phyloP scores from a whole-genome alignment of 148 eudicot species.

The Persicaria maculosa region DNA sequence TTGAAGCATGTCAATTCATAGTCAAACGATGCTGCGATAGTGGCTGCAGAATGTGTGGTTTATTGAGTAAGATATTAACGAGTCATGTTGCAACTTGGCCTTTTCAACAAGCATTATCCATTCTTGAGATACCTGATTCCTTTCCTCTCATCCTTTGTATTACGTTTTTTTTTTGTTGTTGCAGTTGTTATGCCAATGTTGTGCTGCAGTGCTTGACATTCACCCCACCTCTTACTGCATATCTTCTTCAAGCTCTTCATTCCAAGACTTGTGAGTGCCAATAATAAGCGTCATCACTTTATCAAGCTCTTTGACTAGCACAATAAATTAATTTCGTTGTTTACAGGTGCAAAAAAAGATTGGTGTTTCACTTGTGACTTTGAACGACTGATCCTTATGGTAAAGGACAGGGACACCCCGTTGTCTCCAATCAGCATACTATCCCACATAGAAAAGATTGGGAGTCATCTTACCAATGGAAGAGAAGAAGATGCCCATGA shows the following conservation, averaged over 20 bases:
- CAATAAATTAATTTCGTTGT: not conserved
- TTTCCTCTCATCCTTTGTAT: not conserved
- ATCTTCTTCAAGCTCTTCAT: slow-evolving; percentile 78
- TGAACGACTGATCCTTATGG: slow-evolving; percentile 49
- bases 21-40: not conserved
- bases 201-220: slow-evolving; percentile 86
- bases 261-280: slow-evolving; percentile 59
- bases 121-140: not conserved
- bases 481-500: slow-evolving; percentile 94
- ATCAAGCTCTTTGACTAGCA: slow-evolving; percentile 5
- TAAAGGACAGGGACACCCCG: slow-evolving; percentile 45
- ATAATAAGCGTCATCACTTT: not conserved
- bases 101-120: not conserved
- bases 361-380: slow-evolving; percentile 93
- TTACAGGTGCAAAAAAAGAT: slow-evolving; percentile 48
- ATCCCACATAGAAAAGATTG: slow-evolving; percentile 56
- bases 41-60: not conserved
- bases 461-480: slow-evolving; percentile 64
- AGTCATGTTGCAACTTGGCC: not conserved
- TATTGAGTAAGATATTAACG: not conserved
- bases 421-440: slow-evolving; percentile 55
- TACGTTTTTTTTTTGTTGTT: slow-evolving; percentile 11
- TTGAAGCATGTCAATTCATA: not conserved
- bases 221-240: slow-evolving; percentile 85
- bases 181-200: slow-evolving; percentile 86